Base-by-base conservation (phyloP, 176 grass and related monocot species). In the Carex pumila region DNA sequence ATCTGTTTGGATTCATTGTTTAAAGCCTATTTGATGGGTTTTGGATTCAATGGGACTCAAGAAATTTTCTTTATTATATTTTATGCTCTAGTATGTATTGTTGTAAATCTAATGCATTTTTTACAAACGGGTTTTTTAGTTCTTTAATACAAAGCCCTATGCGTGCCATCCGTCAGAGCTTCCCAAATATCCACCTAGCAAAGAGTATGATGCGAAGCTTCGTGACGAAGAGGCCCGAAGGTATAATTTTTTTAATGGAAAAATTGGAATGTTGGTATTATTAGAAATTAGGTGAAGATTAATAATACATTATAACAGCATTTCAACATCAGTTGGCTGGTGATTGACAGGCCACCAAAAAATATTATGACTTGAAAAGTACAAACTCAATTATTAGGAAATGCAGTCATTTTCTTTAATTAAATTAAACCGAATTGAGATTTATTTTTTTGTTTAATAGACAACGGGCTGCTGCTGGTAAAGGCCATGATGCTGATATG, bases 141-240 rank as follows among this genome's bases (percentile, higher is more conserved):
- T 90, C 54, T 90, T 90, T 79, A 87, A 45, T 56, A 89, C 87
- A 2, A 99, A 99, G 17, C 97, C 97, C 69, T 92, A 88, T 91
- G 93, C 93, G 11, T 96, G 97, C 22, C 92, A 99, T 84, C 97
- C 91, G 45, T 93, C 91, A 71, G 94, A 90, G 60, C 88, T 99
- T 79, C 93, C 97, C 5, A 99, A 95, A 88, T 99, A 99, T 92
- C 97, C 96, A 83, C 96, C 96, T 57, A 95, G 96, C 73, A 99
- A 99, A 88, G 93, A 99, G 85, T 99, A 99, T 41, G 93, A 95
- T 79, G 96, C 91, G 61, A 99, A 95, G 66, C 93, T 95, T 87
- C 89, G 96, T 81, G 93, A 99, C 85, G 96, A 95, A 71, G 93
- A 95, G 89, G 93, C 90, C 78, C 91, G 93, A 81, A 92, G 96